phyloP scores from a whole-genome alignment of 805 yeast genomes.

The Isabelozyma rhagii region DNA sequence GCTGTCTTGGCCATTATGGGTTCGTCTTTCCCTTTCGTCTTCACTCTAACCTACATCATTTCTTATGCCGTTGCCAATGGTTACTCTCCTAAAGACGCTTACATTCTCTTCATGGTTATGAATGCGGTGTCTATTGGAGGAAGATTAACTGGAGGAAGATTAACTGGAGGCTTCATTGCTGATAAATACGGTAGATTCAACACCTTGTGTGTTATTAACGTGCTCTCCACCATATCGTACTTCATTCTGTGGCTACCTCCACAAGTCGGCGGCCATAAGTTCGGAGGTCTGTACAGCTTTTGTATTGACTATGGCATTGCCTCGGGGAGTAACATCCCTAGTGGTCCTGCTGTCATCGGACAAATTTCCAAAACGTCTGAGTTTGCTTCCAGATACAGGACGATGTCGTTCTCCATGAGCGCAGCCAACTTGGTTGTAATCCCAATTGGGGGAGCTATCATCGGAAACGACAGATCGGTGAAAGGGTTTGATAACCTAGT shows the following conservation, averaged over 20 bases:
- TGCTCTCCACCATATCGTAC: constrained; percentile 43
- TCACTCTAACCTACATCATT: constrained; percentile 52
- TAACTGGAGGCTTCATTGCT: constrained; percentile 44
- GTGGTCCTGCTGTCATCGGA: constrained; percentile 67
- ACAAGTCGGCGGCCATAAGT: constrained; percentile 40
- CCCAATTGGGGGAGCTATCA: constrained; percentile 34
- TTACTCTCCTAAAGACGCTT: constrained; percentile 38
- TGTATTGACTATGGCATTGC: constrained; percentile 56
- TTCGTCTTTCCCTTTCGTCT: constrained; percentile 50
- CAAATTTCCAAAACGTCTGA: constrained; percentile 59
- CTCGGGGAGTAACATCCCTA: constrained; percentile 57
- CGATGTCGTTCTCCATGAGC: constrained; percentile 60
- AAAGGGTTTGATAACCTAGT: not conserved
- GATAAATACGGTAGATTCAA: constrained; percentile 57
- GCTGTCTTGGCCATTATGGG: constrained; percentile 40
- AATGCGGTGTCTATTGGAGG: constrained; percentile 50
- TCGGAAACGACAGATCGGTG: constrained; percentile 19
- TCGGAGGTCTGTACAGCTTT: constrained; percentile 47
- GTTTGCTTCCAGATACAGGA: constrained; percentile 68
- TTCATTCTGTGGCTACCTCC: constrained; percentile 62
- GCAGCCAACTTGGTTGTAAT: constrained; percentile 33
- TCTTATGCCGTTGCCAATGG: constrained; percentile 55
- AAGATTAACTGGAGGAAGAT: constrained; percentile 56
- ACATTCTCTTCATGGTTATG: constrained; percentile 44
- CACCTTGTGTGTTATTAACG: constrained; percentile 46